Evolutionary conservation across 2,329 filamentous ascomycete genomes (phyloP).

Genomic region (Paecilomyces sp.): DNA sequence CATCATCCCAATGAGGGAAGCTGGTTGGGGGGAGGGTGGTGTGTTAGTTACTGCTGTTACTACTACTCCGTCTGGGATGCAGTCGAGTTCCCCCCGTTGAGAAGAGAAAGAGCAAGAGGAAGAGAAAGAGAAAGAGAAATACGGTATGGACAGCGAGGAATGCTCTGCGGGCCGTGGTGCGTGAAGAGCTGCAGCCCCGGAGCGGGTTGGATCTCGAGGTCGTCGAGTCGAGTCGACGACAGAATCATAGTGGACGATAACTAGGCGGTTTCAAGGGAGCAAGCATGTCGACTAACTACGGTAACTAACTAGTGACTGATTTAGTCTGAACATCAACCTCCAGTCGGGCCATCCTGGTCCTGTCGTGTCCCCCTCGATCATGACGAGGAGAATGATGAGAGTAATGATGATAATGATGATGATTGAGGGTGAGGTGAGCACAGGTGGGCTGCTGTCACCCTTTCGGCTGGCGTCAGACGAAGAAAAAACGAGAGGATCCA

Average conservation of each 20-base stretch:
- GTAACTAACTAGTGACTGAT: neutral
- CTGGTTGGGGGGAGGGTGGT: neutral
- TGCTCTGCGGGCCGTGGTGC: neutral
- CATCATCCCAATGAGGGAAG: neutral
- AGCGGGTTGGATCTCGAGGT: neutral
- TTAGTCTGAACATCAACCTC: neutral
- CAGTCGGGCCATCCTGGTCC: neutral
- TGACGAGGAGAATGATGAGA: neutral
- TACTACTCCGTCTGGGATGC: neutral
- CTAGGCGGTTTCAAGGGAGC: neutral
- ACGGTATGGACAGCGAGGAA: neutral
- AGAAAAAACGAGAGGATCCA: neutral
- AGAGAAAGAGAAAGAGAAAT: neutral
- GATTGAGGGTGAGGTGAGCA: neutral
- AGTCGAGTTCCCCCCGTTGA: neutral
- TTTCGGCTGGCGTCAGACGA: neutral
- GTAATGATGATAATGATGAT: neutral
- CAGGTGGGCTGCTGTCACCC: neutral
- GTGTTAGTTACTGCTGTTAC: neutral
- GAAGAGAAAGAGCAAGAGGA: neutral
- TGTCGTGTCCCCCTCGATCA: too few species aligned
- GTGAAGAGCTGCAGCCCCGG: neutral
- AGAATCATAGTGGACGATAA: neutral
- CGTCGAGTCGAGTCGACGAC: neutral
- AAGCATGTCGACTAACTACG: neutral